Evolutionary conservation across 768 basidiomycete species (phyloP).

Genomic region (Boletus vermiculosoides): DNA sequence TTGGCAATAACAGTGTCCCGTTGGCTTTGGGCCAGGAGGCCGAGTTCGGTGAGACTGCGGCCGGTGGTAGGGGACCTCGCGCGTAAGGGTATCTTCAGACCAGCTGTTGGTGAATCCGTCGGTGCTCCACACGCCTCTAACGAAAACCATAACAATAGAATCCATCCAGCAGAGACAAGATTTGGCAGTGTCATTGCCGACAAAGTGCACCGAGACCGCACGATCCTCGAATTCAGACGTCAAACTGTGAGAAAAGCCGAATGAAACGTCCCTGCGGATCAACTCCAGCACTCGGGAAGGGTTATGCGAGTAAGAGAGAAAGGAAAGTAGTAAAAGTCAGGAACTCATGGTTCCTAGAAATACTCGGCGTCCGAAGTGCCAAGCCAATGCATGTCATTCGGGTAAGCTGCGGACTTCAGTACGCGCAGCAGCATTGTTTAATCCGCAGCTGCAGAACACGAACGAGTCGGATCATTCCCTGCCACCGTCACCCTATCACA

Average conservation of each 20-base stretch:
- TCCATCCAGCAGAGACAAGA: constrained; percentile 6
- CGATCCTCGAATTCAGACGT: background rate
- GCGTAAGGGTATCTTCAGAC: constrained; percentile 22
- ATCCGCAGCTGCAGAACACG: background rate
- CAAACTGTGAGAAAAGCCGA: background rate
- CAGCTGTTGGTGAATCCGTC: constrained; percentile 5
- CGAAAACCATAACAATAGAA: constrained; percentile 16
- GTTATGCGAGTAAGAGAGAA: background rate
- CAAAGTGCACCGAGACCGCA: background rate
- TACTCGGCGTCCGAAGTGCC: background rate
- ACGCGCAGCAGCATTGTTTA: background rate
- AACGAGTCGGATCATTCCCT: background rate
- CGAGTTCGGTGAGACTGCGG: constrained; percentile 9
- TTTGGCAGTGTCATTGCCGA: constrained; percentile 17
- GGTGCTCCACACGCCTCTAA: constrained; percentile 16
- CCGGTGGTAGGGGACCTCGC: constrained; percentile 10
- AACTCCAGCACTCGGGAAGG: background rate
- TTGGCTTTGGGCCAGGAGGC: constrained; percentile 42
- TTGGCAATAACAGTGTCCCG: constrained; percentile 42
- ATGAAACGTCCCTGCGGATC: background rate
- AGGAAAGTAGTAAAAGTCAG: background rate
- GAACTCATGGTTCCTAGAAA: constrained; percentile 1
- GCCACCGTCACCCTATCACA: too few species aligned
- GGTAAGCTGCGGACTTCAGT: background rate
- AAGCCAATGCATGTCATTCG: background rate